Evolutionary conservation across 495 filamentous ascomycete species (phyloP).

Genomic region (Podospora bellae-mahoneyi): DNA sequence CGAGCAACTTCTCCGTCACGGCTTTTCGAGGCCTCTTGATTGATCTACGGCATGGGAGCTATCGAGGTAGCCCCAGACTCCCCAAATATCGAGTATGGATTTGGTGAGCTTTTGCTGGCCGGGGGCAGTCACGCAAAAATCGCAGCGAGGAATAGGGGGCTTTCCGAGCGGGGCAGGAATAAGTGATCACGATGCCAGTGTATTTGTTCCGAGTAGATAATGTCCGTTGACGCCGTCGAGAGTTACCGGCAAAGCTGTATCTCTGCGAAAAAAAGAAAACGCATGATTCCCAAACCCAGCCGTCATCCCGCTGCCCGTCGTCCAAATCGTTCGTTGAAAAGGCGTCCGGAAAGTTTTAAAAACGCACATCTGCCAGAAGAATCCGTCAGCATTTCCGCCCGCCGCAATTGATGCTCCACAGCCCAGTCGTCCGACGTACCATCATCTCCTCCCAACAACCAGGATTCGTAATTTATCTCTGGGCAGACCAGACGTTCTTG

Average conservation of each 20-base stretch:
- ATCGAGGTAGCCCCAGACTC: conserved; percentile 53
- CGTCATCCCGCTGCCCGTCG: conserved; percentile 29
- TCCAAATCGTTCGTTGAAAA: conserved; percentile 22
- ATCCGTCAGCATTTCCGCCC: conserved; percentile 7
- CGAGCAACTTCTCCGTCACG: conserved; percentile 66
- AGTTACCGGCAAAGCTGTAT: conserved; percentile 29
- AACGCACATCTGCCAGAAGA: conserved; percentile 26
- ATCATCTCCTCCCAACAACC: conserved; percentile 23
- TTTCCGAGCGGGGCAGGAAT: background rate
- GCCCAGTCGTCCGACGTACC: conserved; percentile 19
- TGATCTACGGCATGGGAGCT: conserved; percentile 54
- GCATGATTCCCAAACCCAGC: conserved; percentile 26
- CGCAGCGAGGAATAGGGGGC: background rate
- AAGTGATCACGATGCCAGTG: conserved; percentile 34
- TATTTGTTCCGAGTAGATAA: conserved; percentile 34
- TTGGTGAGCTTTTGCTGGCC: conserved; percentile 51
- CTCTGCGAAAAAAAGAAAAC: conserved; percentile 18
- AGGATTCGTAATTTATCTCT: conserved; percentile 54
- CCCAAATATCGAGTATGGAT: conserved; percentile 48
- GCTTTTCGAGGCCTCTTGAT: conserved; percentile 75
- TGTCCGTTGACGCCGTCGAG: conserved; percentile 35
- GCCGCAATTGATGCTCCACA: background rate
- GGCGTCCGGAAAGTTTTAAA: conserved; percentile 21
- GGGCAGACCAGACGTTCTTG: conserved; percentile 92
- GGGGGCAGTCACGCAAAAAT: conserved; percentile 22